Conservation (phyloP, 352 stramenopile species). For the Pythium aphanidermatum region DNA sequence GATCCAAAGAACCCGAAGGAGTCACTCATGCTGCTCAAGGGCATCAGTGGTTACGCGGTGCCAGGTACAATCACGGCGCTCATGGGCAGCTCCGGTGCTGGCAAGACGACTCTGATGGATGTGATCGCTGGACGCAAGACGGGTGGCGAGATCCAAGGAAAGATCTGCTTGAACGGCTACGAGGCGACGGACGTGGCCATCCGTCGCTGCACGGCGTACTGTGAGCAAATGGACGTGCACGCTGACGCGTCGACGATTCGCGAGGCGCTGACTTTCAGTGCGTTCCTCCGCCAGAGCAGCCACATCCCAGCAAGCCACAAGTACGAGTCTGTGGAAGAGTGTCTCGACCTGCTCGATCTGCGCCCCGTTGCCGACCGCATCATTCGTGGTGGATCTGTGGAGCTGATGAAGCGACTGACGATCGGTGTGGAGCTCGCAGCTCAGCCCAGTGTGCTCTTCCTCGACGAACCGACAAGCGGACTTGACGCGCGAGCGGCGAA, state of each 20-base stretch:
- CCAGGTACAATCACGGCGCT: conserved; percentile 14
- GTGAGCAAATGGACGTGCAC: not conserved
- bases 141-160: conserved; percentile 38
- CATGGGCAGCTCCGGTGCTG: conserved; percentile 13
- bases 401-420: conserved; percentile 44
- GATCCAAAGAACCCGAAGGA: conserved; percentile 28
- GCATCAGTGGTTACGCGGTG: conserved; percentile 21
- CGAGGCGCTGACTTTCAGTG: conserved; percentile 54
- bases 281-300: conserved; percentile 36
- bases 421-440: conserved; percentile 68
- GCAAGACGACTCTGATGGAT: conserved; percentile 43
- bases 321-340: conserved; percentile 17
- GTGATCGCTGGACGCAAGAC: conserved; percentile 39
- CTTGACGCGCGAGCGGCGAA: conserved; percentile 81
- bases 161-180: conserved; percentile 27
- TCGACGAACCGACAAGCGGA: conserved; percentile 76
- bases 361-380: too few relatives aligned
- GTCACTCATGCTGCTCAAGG: conserved; percentile 48
- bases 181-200: conserved; percentile 14
- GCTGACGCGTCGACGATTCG: not conserved
- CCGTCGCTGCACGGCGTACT: conserved; percentile 25
- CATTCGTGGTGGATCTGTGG: conserved; percentile 30
- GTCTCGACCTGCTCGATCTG: too few relatives aligned
- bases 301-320: conserved; percentile 9
- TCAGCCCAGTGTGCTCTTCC: conserved; percentile 77